These are phyloP conservation scores for Kwoniella bestiolae DNA, from an alignment of 768 basidiomycete species.

Conservation along the genomic window DNA sequence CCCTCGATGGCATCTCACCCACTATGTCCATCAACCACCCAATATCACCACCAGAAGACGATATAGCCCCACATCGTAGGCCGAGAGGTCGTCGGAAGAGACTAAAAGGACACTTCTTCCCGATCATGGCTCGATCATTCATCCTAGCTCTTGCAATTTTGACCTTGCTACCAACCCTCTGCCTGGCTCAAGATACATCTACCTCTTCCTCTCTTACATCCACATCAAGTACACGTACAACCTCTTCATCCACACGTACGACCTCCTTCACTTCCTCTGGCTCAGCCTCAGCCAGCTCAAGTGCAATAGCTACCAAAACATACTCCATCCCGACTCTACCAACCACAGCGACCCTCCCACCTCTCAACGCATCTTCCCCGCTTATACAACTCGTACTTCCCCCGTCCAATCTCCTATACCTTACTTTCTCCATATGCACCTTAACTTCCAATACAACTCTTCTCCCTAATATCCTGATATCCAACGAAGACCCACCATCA, in stretches of 20 bases:
- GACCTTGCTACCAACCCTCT: not conserved
- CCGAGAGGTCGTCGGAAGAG: slow-evolving; percentile 7
- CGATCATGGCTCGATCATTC: not conserved
- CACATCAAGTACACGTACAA: slow-evolving; percentile 1
- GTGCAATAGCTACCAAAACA: too few species aligned
- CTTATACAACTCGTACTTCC: slow-evolving; percentile 34
- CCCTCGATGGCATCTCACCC: not conserved
- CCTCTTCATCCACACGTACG: slow-evolving; percentile 7
- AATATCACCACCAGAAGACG: not conserved
- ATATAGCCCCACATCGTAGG: not conserved
- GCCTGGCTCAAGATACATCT: slow-evolving; percentile 6
- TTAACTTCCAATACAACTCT: slow-evolving; percentile 39
- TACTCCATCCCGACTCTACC: slow-evolving; percentile 29
- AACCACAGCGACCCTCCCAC: slow-evolving; percentile 26
- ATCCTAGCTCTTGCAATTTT: not conserved
- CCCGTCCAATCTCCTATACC: slow-evolving; percentile 23
- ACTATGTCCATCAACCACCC: slow-evolving; percentile 6
- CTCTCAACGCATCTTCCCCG: slow-evolving; percentile 33
- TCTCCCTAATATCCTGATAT: slow-evolving; percentile 36
- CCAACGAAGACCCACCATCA: slow-evolving; percentile 18
- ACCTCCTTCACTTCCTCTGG: slow-evolving; percentile 5
- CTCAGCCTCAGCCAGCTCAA: slow-evolving; percentile 13
- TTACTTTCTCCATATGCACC: slow-evolving; percentile 53
- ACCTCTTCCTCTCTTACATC: slow-evolving; percentile 8
- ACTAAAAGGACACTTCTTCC: not conserved